These are phyloP conservation scores for Aspergillus sparsus DNA, from an alignment of 495 filamentous ascomycete genomes.

Conservation along the genomic window DNA sequence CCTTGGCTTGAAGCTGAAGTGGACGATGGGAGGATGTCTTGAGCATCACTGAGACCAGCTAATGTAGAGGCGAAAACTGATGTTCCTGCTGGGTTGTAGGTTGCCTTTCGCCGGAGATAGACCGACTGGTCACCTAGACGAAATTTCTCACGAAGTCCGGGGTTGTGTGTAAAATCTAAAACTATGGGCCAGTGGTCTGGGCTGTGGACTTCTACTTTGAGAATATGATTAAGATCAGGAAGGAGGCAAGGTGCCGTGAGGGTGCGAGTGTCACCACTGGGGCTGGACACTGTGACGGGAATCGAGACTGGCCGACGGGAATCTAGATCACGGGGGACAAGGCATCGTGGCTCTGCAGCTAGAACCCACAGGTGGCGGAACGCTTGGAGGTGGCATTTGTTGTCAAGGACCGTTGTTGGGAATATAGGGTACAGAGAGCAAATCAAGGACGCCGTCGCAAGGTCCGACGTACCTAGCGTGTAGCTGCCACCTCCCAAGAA, in stretches of 20 bases:
- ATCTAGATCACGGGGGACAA: constrained; percentile 81
- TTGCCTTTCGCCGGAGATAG: constrained; percentile 76
- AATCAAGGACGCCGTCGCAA: constrained; percentile 81
- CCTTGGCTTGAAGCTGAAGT: constrained; percentile 29
- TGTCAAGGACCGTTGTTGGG: constrained; percentile 84
- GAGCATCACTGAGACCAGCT: constrained; percentile 44
- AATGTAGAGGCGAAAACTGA: constrained; percentile 77
- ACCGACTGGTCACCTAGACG: constrained; percentile 67
- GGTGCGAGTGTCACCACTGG: constrained; percentile 45
- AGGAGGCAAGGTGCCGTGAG: constrained; percentile 75
- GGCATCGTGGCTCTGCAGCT: constrained; percentile 84
- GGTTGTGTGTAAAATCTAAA: constrained; percentile 72
- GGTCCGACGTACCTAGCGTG: constrained; percentile 86
- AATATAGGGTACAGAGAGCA: constrained; percentile 95
- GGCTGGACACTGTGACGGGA: constrained; percentile 61
- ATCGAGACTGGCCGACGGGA: constrained; percentile 75
- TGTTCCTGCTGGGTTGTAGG: constrained; percentile 60
- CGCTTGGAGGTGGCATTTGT: constrained; percentile 91
- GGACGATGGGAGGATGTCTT: constrained; percentile 41
- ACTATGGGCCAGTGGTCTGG: constrained; percentile 83
- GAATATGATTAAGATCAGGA: constrained; percentile 71
- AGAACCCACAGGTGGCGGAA: constrained; percentile 98
- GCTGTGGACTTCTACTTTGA: constrained; percentile 64
- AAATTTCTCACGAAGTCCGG: constrained; percentile 67
- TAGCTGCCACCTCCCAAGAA: constrained; percentile 91